phyloP scores from a whole-genome alignment of 371 early-diverging fungal genomes.

The Apophysomyces trapeziformis region DNA sequence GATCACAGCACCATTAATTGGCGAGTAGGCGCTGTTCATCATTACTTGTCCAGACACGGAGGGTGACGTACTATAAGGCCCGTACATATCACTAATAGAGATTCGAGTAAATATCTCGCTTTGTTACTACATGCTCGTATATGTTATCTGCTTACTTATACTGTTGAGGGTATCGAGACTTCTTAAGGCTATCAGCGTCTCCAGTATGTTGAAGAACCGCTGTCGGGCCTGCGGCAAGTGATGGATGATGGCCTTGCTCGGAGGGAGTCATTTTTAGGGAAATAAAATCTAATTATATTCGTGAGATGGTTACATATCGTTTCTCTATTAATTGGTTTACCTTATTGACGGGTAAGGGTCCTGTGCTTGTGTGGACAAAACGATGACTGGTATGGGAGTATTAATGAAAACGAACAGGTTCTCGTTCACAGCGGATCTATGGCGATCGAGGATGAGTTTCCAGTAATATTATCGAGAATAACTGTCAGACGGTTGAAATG shows the following conservation, averaged over 20 bases:
- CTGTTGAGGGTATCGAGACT: slow-evolving; percentile 20
- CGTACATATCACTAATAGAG: slow-evolving; percentile 27
- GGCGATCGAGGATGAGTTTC: background rate
- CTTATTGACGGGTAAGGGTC: slow-evolving; percentile 9
- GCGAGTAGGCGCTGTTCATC: slow-evolving; percentile 29
- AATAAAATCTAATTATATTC: slow-evolving; percentile 1
- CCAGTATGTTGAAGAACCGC: slow-evolving; percentile 23
- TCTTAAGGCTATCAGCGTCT: slow-evolving; percentile 21
- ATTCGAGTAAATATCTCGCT: too few relatives aligned
- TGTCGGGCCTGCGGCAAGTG: slow-evolving; percentile 17
- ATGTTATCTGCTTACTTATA: slow-evolving; percentile 21
- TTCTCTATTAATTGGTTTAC: background rate
- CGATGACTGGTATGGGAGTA: slow-evolving; percentile 6
- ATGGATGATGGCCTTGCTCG: slow-evolving; percentile 21
- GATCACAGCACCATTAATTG: slow-evolving; percentile 15
- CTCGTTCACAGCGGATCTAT: slow-evolving; percentile 11
- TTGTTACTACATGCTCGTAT: too few relatives aligned
- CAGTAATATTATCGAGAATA: background rate
- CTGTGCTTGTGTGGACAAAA: slow-evolving; percentile 6
- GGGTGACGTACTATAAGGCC: slow-evolving; percentile 15
- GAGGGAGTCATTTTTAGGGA: slow-evolving; percentile 24
- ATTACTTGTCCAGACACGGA: slow-evolving; percentile 26
- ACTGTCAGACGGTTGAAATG: background rate
- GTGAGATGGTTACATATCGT: background rate
- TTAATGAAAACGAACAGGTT: slow-evolving; percentile 1